Conservation (phyloP, 192 early-diverging fungal species). For the Entrophospora sp. region DNA sequence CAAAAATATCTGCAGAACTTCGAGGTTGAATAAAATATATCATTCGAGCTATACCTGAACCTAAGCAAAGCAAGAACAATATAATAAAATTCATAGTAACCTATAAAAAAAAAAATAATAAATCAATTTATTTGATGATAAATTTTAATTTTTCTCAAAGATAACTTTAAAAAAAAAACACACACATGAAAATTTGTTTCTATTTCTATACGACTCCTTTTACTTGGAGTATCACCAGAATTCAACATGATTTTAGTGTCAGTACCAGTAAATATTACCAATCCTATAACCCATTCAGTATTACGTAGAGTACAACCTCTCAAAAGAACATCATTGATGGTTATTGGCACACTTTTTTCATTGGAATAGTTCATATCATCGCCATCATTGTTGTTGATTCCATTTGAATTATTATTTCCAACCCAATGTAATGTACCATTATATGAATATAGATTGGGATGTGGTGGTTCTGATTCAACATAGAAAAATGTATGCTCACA, state of each 20-base stretch:
- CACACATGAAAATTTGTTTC: too few species aligned
- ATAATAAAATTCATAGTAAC: constrained; percentile 71
- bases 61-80: constrained; percentile 62
- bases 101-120: too few species aligned
- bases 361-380: too few species aligned
- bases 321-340: constrained; percentile 73
- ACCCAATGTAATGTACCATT: constrained; percentile 61
- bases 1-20: constrained; percentile 41
- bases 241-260: too few species aligned
- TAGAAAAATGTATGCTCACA: constrained; percentile 52
- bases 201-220: too few species aligned
- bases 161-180: too few species aligned
- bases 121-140: too few species aligned
- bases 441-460: constrained; percentile 78
- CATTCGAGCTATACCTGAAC: constrained; percentile 53
- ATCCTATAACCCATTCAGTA: too few species aligned
- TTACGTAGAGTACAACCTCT: constrained; percentile 91
- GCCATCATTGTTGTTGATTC: too few species aligned
- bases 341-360: constrained; percentile 51
- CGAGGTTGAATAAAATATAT: constrained; percentile 46
- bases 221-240: too few species aligned
- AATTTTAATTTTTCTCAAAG: too few species aligned
- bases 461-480: constrained; percentile 79
- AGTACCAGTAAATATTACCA: too few species aligned
- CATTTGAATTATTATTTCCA: background rate